Evolutionary conservation across 1,139 yeast species (phyloP).

Genomic region (Taphrina wiesneri): DNA sequence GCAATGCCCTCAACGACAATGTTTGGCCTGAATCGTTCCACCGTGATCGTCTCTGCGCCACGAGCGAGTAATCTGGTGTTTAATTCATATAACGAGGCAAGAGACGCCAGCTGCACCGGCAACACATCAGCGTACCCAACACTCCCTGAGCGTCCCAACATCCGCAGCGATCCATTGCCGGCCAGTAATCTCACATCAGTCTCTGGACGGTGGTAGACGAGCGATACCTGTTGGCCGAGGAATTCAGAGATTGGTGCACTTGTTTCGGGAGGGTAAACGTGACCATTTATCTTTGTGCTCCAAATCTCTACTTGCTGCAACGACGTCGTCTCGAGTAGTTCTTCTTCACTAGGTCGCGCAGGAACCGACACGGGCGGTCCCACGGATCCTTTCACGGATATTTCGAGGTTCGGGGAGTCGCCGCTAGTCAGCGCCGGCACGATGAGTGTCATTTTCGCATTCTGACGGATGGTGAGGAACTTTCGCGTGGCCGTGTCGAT

Average conservation of each 20-base stretch:
- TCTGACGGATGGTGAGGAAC: conserved; percentile 30
- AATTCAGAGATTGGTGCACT: conserved; percentile 1
- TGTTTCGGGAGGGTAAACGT: background rate
- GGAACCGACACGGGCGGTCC: background rate
- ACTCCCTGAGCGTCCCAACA: conserved; percentile 15
- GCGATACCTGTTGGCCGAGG: conserved; percentile 19
- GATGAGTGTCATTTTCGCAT: conserved; percentile 15
- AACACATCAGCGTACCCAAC: conserved; percentile 30
- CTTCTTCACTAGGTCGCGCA: background rate
- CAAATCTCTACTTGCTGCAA: conserved; percentile 14
- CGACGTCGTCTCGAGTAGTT: background rate
- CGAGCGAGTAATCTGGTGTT: background rate
- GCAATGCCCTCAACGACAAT: conserved; percentile 23
- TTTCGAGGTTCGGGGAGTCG: background rate
- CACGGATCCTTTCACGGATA: background rate
- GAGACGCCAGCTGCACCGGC: conserved; percentile 23
- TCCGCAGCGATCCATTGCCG: background rate
- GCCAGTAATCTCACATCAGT: conserved; percentile 2
- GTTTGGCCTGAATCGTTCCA: conserved; percentile 25
- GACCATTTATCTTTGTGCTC: background rate
- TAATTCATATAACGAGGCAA: conserved; percentile 17
- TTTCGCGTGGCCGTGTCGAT: conserved; percentile 14
- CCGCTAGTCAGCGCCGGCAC: conserved; percentile 1
- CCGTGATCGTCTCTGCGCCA: conserved; percentile 4
- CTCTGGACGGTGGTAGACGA: conserved; percentile 16